Evolutionary conservation across 352 stramenopile species (phyloP).

Genomic region (Phytophthora megakarya): DNA sequence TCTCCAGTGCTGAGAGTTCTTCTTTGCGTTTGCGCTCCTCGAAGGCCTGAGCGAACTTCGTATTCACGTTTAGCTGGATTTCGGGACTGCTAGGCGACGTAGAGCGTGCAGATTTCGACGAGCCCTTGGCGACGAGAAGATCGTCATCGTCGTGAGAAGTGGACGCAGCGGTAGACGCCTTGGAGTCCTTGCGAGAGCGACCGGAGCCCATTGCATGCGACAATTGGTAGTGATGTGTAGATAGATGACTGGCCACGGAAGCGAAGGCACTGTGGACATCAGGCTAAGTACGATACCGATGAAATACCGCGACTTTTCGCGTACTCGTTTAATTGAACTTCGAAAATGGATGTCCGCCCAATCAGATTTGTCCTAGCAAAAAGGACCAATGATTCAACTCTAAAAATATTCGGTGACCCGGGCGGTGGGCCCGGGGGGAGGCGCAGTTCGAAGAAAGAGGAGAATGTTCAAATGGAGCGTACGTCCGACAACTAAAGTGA

Average conservation of each 20-base stretch:
- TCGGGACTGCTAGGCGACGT: conserved; percentile 14
- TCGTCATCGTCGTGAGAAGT: conserved; percentile 28
- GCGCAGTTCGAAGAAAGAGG: too few relatives aligned
- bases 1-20: conserved; percentile 65
- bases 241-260: conserved; percentile 10
- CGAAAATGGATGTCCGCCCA: too few relatives aligned
- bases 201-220: conserved; percentile 15
- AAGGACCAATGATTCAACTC: too few relatives aligned
- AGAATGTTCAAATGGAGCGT: too few relatives aligned
- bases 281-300: conserved; percentile 14
- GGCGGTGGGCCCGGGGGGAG: too few relatives aligned
- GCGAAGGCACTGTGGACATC: not conserved
- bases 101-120: conserved; percentile 3
- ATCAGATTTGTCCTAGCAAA: too few relatives aligned
- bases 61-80: conserved; percentile 75
- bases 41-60: conserved; percentile 76
- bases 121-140: conserved; percentile 41
- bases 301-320: conserved; percentile 3
- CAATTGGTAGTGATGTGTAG: conserved; percentile 14
- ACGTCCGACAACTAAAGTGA: too few relatives aligned
- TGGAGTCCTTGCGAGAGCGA: conserved; percentile 31
- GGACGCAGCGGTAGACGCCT: not conserved
- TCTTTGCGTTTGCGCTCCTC: conserved; percentile 82
- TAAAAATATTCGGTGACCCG: too few relatives aligned
- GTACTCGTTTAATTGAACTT: too few relatives aligned